Evolutionary conservation across 257 asterid species (phyloP).

Genomic region (Solanum gandarillasii): DNA sequence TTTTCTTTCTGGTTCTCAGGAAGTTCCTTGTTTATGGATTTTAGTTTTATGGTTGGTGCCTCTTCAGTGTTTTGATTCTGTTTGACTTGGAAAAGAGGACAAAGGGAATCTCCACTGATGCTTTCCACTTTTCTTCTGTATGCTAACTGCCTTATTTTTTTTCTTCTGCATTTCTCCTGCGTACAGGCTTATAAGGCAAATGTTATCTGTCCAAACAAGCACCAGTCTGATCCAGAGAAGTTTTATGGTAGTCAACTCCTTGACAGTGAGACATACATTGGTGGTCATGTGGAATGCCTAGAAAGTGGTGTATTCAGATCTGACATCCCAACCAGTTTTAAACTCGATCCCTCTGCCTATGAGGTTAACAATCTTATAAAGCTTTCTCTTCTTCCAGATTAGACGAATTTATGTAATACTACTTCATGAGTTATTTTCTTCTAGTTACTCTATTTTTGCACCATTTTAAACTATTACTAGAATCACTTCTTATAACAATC

Average conservation of each 20-base stretch:
- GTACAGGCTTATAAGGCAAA: slow-evolving; percentile 90
- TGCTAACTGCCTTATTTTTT: slow-evolving; percentile 8
- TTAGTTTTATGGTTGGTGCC: slow-evolving; percentile 2
- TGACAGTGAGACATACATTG: slow-evolving; percentile 97
- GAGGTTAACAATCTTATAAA: slow-evolving; percentile 32
- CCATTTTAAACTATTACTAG: background rate
- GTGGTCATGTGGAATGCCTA: slow-evolving; percentile 98
- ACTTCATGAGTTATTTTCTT: background rate
- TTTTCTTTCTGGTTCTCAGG: background rate
- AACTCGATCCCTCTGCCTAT: slow-evolving; percentile 82
- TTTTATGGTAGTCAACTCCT: slow-evolving; percentile 70
- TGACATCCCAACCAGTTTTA: slow-evolving; percentile 89
- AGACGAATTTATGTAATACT: background rate
- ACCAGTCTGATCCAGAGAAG: slow-evolving; percentile 96
- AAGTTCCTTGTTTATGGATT: background rate
- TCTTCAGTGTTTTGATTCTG: background rate
- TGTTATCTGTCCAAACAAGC: slow-evolving; percentile 96
- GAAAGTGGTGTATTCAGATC: slow-evolving; percentile 99
- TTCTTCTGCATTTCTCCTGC: slow-evolving; percentile 10
- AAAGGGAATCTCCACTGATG: background rate
- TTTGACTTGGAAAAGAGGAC: background rate
- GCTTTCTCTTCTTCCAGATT: background rate
- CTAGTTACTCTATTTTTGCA: background rate
- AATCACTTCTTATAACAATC: background rate
- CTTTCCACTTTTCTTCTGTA: background rate